Conservation (phyloP, 2,329 filamentous ascomycete genomes). For the Curvularia spicifera region DNA sequence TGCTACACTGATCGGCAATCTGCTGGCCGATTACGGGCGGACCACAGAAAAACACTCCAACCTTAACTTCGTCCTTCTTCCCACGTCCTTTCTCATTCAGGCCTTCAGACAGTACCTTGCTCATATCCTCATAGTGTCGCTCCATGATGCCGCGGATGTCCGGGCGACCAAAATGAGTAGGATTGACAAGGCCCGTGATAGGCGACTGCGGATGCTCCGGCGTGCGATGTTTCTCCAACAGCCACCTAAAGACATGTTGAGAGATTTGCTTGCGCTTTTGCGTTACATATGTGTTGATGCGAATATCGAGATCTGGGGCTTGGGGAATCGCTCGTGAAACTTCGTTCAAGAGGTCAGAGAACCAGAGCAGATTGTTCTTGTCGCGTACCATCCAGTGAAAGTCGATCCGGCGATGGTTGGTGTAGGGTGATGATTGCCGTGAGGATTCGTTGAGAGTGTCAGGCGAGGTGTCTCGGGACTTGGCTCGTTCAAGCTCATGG, state of each 20-base stretch:
- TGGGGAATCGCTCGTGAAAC: constrained; percentile 47
- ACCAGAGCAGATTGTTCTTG: constrained; percentile 63
- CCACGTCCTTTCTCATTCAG: constrained; percentile 26
- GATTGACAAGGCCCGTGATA: constrained; percentile 61
- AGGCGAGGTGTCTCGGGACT: constrained; percentile 20
- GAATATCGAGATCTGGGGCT: constrained; percentile 56
- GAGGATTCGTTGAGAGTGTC: constrained; percentile 16
- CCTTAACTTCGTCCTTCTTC: constrained; percentile 50
- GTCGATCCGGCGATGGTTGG: constrained; percentile 59
- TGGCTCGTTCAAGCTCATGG: constrained; percentile 50
- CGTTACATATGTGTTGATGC: constrained; percentile 64
- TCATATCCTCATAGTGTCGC: constrained; percentile 62
- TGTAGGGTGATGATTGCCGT: constrained; percentile 33
- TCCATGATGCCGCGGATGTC: constrained; percentile 62
- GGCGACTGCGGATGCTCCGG: constrained; percentile 59
- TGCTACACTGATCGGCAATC: constrained; percentile 61
- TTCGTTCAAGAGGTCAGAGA: constrained; percentile 62
- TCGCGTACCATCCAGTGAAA: constrained; percentile 68
- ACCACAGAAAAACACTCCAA: constrained; percentile 65
- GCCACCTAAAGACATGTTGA: constrained; percentile 62
- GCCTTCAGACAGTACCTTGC: constrained; percentile 37
- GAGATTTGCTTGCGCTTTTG: constrained; percentile 61
- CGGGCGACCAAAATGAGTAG: constrained; percentile 62
- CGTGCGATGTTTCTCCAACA: constrained; percentile 64
- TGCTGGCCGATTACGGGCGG: constrained; percentile 62